phyloP scores from a whole-genome alignment of 2,329 filamentous ascomycete genomes.

The Calonectria hawksworthii region DNA sequence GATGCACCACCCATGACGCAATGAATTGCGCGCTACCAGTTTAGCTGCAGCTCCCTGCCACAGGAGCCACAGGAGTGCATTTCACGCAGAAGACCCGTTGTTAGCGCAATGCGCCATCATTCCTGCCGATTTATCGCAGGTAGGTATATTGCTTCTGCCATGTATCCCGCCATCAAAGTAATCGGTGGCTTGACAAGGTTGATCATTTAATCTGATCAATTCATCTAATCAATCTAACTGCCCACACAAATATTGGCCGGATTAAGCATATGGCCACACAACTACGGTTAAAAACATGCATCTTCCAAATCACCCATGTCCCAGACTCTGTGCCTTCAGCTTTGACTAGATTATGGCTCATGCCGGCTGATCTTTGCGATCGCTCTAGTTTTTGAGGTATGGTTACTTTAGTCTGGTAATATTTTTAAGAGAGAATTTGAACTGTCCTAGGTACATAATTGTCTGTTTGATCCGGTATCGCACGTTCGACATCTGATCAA shows the following conservation, averaged over 20 bases:
- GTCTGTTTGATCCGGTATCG: no score
- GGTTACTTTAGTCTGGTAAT: background rate
- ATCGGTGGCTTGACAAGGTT: background rate
- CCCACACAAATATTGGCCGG: background rate
- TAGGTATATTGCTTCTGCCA: background rate
- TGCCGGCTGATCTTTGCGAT: background rate
- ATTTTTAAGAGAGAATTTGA: no score
- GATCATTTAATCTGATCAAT: conserved; percentile 1
- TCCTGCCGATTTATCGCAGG: background rate
- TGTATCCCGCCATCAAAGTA: background rate
- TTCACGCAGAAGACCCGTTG: background rate
- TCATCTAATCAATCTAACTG: background rate
- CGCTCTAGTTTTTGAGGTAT: background rate
- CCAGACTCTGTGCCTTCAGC: background rate
- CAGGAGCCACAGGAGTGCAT: background rate
- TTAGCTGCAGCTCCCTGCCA: background rate
- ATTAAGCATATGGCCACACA: background rate
- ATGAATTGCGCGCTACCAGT: background rate
- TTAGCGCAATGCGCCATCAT: background rate
- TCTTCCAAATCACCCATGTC: no score
- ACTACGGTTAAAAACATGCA: background rate
- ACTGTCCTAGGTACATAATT: background rate
- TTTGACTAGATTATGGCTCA: background rate
- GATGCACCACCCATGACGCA: background rate
- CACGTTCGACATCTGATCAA: background rate